Percentiles rank a stretch among this genome's conserved stretches.
These are phyloP conservation scores for Sonneratia alba DNA, from an alignment of 345 rosid species.

Conservation along the genomic window DNA sequence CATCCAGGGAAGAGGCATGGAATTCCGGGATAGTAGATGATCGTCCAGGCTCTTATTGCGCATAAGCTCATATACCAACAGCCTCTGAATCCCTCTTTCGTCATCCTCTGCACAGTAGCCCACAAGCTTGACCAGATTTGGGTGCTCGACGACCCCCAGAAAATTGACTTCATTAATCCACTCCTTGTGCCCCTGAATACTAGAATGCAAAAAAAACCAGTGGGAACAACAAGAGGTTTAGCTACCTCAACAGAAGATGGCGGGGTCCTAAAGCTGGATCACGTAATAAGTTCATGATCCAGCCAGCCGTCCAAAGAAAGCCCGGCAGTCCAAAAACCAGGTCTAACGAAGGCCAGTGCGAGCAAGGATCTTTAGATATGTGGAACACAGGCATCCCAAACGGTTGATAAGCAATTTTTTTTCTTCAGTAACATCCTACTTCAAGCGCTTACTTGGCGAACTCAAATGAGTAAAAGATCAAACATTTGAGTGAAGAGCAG, in stretches of 20 bases:
- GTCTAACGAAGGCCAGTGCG: neutral
- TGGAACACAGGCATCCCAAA: neutral
- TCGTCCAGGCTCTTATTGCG: slow-evolving; percentile 83
- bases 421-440: neutral
- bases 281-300: neutral
- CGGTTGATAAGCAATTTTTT: neutral
- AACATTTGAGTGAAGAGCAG: too few species aligned
- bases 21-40: slow-evolving; percentile 48
- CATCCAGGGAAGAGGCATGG: slow-evolving; percentile 56
- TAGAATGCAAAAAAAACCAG: slow-evolving; percentile 33
- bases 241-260: neutral
- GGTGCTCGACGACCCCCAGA: slow-evolving; percentile 85
- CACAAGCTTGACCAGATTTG: slow-evolving; percentile 80
- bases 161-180: slow-evolving; percentile 96
- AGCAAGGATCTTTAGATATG: too few species aligned
- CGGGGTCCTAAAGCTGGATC: neutral
- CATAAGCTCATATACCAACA: slow-evolving; percentile 87
- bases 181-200: slow-evolving; percentile 95
- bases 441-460: neutral
- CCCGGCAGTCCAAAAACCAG: neutral
- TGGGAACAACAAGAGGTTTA: neutral
- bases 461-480: neutral
- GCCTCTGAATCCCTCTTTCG: slow-evolving; percentile 88
- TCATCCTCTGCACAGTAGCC: slow-evolving; percentile 94
- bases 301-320: neutral